Percentiles rank a stretch among this genome's conserved stretches.
These are phyloP conservation scores for Neonectria punicea DNA, from an alignment of 2,329 filamentous ascomycete genomes.

Conservation along the genomic window DNA sequence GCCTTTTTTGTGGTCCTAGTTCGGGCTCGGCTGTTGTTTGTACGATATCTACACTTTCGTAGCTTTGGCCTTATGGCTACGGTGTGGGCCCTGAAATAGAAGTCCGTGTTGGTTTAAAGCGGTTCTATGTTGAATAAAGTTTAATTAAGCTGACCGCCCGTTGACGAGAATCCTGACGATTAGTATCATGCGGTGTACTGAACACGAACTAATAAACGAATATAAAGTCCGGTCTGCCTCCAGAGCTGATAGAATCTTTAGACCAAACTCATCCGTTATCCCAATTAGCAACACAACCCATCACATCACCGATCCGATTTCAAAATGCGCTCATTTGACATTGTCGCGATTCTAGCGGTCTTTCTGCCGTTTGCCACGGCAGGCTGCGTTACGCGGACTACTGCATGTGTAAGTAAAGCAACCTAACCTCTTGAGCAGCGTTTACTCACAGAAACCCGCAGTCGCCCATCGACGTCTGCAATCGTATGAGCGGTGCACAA, in stretches of 20 bases:
- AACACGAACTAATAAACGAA: neutral
- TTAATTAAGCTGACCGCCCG: neutral
- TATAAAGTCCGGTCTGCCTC: neutral
- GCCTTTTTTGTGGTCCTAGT: neutral
- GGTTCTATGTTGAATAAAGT: neutral
- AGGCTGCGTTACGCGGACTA: neutral
- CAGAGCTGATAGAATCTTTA: neutral
- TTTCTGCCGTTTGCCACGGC: constrained; percentile 1
- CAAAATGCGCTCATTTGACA: neutral
- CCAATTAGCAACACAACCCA: neutral
- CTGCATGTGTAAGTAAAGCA: constrained; percentile 1
- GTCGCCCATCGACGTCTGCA: constrained; percentile 77
- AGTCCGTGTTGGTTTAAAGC: neutral
- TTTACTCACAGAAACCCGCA: constrained; percentile 33
- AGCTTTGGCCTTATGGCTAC: neutral
- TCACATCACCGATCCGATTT: neutral
- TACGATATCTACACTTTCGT: neutral
- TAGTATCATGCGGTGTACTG: neutral
- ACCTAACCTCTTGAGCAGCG: constrained; percentile 5
- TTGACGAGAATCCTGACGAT: neutral
- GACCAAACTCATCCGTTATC: neutral
- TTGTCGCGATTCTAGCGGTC: constrained; percentile 3
- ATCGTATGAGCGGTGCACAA: constrained; percentile 79
- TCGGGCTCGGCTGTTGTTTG: neutral
- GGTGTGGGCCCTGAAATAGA: neutral